Base-by-base conservation (phyloP, 305 asterid species). In the Fraxinus latifolia region DNA sequence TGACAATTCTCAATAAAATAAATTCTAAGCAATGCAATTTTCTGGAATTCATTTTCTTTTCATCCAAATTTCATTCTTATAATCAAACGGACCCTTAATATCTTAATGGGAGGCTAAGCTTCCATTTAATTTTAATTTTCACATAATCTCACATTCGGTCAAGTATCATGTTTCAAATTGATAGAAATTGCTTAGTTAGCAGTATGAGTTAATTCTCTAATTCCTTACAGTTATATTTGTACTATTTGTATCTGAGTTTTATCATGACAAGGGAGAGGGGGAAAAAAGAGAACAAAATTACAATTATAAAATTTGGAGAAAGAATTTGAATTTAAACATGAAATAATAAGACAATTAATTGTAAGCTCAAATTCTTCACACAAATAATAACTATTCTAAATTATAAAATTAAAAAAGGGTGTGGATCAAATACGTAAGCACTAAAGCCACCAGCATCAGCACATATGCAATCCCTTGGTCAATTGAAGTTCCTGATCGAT, bases 401-500 rank as follows among this genome's bases (percentile, higher is more conserved):
- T 11, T 65, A 21, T 7, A 68, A 29, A 68, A 29, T 68, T 31
- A 68, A 1, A 14, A 15, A 68, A 5, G 74, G 42, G n/a, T 78
- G n/a, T 90, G 93, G 72, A 90, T 90, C 27, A 88, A 79, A 72
- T 90, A 90, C 0, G 90, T 86, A n/a, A 87, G 83, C 37, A 74
- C 85, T 78, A 89, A 70, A 68, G 92, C 91, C 62, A 82, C 75
- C 55, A 84, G 17, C 93, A 90, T 90, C 3, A 88, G 86, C 80
- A 84, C 76, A 39, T 87, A 88, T 2, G 89, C 89, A 79, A 90
- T 86, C 23, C 91, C 93, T 82, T 87, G 91, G 77, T 88, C 91
- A 36, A 87, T 77, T 1, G 90, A 85, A 33, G 85, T 70, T 14
- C 91, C 91, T 89, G 73, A 65, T 65, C 73, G 73, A 65, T 65